phyloP scores from a whole-genome alignment of 192 early-diverging fungal species.

The Coemansia sp. region DNA sequence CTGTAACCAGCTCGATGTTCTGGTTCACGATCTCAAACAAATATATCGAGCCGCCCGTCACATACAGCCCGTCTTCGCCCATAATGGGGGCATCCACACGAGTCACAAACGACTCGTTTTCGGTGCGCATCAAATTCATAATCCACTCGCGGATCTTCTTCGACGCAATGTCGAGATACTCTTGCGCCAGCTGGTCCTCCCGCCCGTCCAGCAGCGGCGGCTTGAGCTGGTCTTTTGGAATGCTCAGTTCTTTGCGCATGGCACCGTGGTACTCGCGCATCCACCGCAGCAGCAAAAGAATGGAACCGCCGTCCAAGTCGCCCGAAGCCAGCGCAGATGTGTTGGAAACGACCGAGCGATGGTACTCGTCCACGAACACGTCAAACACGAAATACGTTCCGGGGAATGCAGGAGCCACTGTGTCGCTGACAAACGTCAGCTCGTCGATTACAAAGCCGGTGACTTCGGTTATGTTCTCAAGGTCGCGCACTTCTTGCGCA shows the following conservation, averaged over 20 bases:
- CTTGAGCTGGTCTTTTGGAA: conserved; percentile 80
- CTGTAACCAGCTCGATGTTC: conserved; percentile 85
- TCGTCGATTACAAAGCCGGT: conserved; percentile 87
- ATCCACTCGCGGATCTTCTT: conserved; percentile 89
- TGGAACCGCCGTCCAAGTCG: conserved; percentile 80
- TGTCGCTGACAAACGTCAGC: conserved; percentile 83
- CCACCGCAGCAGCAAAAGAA: conserved; percentile 83
- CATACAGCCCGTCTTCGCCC: conserved; percentile 75
- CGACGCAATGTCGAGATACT: conserved; percentile 88
- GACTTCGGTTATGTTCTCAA: conserved; percentile 44
- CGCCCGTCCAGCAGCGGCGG: conserved; percentile 89
- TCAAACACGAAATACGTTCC: conserved; percentile 93
- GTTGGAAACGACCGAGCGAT: conserved; percentile 82
- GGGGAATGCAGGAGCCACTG: conserved; percentile 84
- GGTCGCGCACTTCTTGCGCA: conserved; percentile 48
- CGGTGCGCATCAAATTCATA: conserved; percentile 80
- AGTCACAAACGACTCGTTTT: conserved; percentile 71
- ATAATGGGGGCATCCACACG: conserved; percentile 65
- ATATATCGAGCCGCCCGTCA: conserved; percentile 72
- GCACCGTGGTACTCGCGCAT: conserved; percentile 86
- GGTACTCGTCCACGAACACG: conserved; percentile 93
- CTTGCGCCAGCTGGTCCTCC: conserved; percentile 83
- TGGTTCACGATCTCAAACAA: conserved; percentile 99
- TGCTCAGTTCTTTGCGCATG: conserved; percentile 84
- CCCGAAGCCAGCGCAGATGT: conserved; percentile 71